These are phyloP conservation scores for Polygonum aviculare DNA, from an alignment of 148 eudicot genomes.

Conservation along the genomic window DNA sequence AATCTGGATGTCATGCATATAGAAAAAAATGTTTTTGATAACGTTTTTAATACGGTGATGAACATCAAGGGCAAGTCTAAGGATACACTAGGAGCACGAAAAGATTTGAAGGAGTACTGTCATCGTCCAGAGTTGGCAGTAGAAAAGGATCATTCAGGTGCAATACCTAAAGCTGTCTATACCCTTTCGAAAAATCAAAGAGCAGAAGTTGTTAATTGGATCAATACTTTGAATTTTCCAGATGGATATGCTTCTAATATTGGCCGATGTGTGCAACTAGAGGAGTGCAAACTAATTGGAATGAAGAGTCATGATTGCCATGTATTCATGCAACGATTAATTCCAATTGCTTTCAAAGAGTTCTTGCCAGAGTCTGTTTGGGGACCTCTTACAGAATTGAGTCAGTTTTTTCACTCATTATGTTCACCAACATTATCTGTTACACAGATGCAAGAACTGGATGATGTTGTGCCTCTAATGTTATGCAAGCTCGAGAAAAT, in stretches of 20 bases:
- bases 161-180: slow-evolving; percentile 14
- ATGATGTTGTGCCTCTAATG: slow-evolving; percentile 6
- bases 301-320: slow-evolving; percentile 18
- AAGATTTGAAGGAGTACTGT: neutral
- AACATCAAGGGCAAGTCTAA: neutral
- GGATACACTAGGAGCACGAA: neutral
- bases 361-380: slow-evolving; percentile 8
- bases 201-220: slow-evolving; percentile 7
- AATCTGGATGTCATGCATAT: slow-evolving; percentile 1
- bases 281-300: neutral
- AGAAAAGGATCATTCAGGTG: neutral
- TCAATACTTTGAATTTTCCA: slow-evolving; percentile 11
- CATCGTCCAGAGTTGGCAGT: neutral
- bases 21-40: neutral
- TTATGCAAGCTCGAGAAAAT: slow-evolving; percentile 22
- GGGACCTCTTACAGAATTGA: slow-evolving; percentile 16
- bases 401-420: slow-evolving; percentile 20
- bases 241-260: slow-evolving; percentile 22
- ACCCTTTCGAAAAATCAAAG: neutral
- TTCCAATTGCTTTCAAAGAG: slow-evolving; percentile 20
- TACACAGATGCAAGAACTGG: slow-evolving; percentile 2
- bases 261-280: slow-evolving; percentile 11
- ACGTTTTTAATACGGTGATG: neutral
- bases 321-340: slow-evolving; percentile 13
- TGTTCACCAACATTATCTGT: slow-evolving; percentile 5